A percentile compares a stretch with the other conserved stretches of the same genome.
These are phyloP conservation scores for Podaxis sp. DNA, from an alignment of 768 basidiomycete genomes.

Conservation along the genomic window DNA sequence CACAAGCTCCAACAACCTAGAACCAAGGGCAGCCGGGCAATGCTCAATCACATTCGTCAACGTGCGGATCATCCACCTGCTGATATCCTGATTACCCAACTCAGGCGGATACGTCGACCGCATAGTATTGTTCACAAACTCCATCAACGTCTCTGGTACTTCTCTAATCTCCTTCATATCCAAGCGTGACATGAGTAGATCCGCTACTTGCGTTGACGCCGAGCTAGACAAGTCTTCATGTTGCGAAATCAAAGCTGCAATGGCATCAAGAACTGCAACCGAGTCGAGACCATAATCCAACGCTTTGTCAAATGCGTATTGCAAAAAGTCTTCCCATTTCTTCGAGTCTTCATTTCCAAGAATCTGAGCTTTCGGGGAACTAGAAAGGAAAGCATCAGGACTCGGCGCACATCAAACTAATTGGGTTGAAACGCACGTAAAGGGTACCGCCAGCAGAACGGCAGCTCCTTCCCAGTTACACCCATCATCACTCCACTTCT, in stretches of 20 bases:
- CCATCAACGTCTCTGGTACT: slow-evolving; percentile 52
- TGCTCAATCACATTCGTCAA: slow-evolving; percentile 52
- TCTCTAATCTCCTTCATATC: slow-evolving; percentile 49
- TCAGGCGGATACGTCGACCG: slow-evolving; percentile 65
- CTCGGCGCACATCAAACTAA: not conserved
- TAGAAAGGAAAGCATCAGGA: slow-evolving; percentile 10
- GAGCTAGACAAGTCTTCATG: slow-evolving; percentile 33
- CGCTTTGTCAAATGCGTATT: slow-evolving; percentile 49
- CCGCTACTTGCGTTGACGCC: slow-evolving; percentile 51
- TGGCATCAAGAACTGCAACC: slow-evolving; percentile 49
- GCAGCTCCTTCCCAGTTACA: slow-evolving; percentile 55
- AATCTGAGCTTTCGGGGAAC: slow-evolving; percentile 5
- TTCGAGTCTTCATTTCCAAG: slow-evolving; percentile 42
- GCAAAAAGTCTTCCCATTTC: slow-evolving; percentile 60
- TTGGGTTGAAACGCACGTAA: slow-evolving; percentile 42
- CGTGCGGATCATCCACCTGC: slow-evolving; percentile 62
- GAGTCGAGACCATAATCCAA: slow-evolving; percentile 61
- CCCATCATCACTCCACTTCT: slow-evolving; percentile 51
- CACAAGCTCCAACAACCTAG: slow-evolving; percentile 43
- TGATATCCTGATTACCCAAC: slow-evolving; percentile 47
- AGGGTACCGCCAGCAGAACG: slow-evolving; percentile 59
- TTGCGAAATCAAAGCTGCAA: slow-evolving; percentile 46
- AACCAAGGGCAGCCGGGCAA: slow-evolving; percentile 48
- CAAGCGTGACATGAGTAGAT: slow-evolving; percentile 56
- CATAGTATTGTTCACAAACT: slow-evolving; percentile 61